phyloP scores from a whole-genome alignment of 2,329 filamentous ascomycete genomes.

The Hypoxylon sp. region DNA sequence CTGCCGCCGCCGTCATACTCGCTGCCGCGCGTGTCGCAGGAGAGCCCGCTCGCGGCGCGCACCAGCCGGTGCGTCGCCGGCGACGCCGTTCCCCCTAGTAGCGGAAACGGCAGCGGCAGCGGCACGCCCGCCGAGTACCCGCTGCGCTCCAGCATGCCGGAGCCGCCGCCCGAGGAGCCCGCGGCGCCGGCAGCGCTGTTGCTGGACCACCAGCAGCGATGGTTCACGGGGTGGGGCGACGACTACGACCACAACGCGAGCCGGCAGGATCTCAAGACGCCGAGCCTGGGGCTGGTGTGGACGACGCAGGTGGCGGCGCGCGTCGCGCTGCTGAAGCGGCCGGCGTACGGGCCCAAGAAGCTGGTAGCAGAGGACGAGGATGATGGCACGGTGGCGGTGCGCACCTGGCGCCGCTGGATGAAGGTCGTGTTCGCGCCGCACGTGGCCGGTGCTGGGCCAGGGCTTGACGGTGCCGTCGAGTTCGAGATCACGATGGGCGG shows the following conservation, averaged over 20 bases:
- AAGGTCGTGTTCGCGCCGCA: constrained; percentile 92
- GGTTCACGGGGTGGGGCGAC: constrained; percentile 96
- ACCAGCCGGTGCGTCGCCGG: constrained; percentile 48
- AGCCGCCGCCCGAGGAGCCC: constrained; percentile 44
- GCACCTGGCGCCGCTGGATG: constrained; percentile 75
- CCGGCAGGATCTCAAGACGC: constrained; percentile 72
- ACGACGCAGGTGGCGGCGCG: constrained; percentile 86
- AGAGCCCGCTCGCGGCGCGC: constrained; percentile 60
- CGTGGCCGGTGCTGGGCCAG: constrained; percentile 61
- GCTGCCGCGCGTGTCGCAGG: constrained; percentile 47
- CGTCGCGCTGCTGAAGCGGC: constrained; percentile 79
- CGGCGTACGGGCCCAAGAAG: constrained; percentile 56
- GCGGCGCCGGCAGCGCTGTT: constrained; percentile 64
- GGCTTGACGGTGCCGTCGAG: constrained; percentile 63
- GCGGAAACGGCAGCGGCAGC: constrained; percentile 52
- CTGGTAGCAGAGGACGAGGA: constrained; percentile 46
- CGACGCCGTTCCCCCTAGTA: constrained; percentile 40
- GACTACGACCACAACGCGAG: constrained; percentile 54
- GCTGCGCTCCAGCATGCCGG: constrained; percentile 47
- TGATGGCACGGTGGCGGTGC: constrained; percentile 49
- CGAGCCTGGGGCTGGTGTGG: constrained; percentile 88
- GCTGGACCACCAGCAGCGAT: constrained; percentile 89
- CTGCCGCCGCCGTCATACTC: constrained; percentile 21
- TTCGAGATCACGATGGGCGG: constrained; percentile 80
- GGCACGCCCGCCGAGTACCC: constrained; percentile 46